Base-by-base conservation (phyloP, 208 protist genomes). In the Leishmania tarentolae region DNA sequence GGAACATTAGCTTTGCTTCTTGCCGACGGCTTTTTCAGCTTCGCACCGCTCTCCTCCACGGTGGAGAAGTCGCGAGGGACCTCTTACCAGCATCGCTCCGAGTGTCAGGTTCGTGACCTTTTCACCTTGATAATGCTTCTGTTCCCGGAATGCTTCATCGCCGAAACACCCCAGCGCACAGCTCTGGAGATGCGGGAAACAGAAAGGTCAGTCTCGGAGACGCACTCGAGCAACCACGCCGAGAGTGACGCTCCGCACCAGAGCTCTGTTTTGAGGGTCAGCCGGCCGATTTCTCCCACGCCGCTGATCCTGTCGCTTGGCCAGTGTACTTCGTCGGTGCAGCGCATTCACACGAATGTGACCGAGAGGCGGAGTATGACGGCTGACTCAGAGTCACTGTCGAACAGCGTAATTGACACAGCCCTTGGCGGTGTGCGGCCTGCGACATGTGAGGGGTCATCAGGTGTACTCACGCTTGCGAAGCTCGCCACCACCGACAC, bases 61-160 rank as follows among this genome's bases (percentile, higher is more conserved):
- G 71, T 87, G 17, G 90, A 92, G 11, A 85, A 86, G 44, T 37
- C 77, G 9, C 66, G 63, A 19, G 44, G 46, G 28, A 68, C 76
- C 57, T 69, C 52, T 0, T 88, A 79, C 65, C 75, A 74, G 46
- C 66, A 74, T 40, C 74, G 81, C 31, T 80, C 80, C 31, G 92
- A 97, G 69, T 88, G 86, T 42, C 75, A 86, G 28, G 79, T 75
- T 21, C 87, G 89, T n/a, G 91, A 95, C 42, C 75, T 86, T 40
- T 90, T 97, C 50, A 86, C 87, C 0, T 75, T 94, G 6, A 83
- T 92, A 7, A 78, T 86, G 31, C 77, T 97, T 42, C 79, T 97
- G 17, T 97, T 92, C 68, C 88, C 94, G 2, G 94, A 97, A 53
- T 95, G 92, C 78, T 93, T 95, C 66, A 78, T 87, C 11, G 80